Evolutionary conservation across 1,284 basidiomycete species (phyloP), one percentile per base, ranked within the genome.

Genomic region (Volvariella volvacea): DNA sequence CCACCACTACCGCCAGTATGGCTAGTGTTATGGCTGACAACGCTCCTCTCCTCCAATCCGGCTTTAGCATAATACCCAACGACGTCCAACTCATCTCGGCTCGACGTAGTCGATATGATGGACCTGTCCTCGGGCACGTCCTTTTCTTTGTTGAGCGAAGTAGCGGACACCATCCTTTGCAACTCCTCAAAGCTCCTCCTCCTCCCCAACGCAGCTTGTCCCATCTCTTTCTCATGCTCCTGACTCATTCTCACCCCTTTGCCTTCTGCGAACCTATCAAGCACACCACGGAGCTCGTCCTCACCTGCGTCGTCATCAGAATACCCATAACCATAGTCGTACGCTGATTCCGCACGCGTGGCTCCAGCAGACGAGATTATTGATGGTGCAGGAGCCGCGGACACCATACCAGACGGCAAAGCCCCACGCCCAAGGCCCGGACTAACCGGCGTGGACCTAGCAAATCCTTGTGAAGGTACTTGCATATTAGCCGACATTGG

Each of bases 261-360:
- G 31, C 19, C 45, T 34, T 53, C 52, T 39, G 58, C 52, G 33
- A 65, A 65, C 16, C 60, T 51, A 8, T 60, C 58, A 10, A 64
- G 54, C 3, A 66, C 60, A 45, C 57, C 56, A 17, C 45, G 48
- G 47, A 65, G 51, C 31, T 58, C 59, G 12, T 57, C 52, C 2
- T 53, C 55, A 2, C 57, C 55, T 22, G 54, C 55, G 3, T 57
- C 55, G 2, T 50, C 54, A 19, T 51, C 52, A 14, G 47, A 33
- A 50, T 42, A 31, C 44, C 36, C 43, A 43, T 47, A 46, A 40
- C 48, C 50, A 22, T 42, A 42, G 20, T 48, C 47, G 15, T 37
- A 40, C 21, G 37, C 39, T 16, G 41, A 22, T 12, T 44, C 34
- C 8, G 31, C 36, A 22, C 38, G 32, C 48, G 21, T 28, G 20